Evolutionary conservation across 2,329 filamentous ascomycete species (phyloP).

Genomic region (Fusarium pininemorale): DNA sequence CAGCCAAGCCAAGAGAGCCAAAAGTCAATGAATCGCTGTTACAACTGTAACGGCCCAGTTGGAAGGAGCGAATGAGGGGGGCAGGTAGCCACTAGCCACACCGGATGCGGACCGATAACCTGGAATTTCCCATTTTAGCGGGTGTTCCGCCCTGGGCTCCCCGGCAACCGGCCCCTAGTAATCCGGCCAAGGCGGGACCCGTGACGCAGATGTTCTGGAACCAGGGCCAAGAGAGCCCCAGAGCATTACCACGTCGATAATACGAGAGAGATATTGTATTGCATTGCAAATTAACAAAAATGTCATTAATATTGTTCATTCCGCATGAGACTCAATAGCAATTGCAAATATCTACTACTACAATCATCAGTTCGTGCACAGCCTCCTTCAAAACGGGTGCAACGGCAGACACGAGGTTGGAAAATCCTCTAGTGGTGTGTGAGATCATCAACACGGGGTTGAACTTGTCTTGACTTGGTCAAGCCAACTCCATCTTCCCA

Average conservation of each 20-base stretch:
- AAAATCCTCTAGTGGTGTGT: conserved; percentile 24
- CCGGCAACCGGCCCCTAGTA: conserved; percentile 29
- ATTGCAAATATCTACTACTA: not conserved
- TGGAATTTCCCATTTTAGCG: conserved; percentile 34
- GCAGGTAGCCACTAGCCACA: conserved; percentile 31
- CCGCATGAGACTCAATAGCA: not conserved
- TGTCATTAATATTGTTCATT: not conserved
- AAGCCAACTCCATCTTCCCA: not conserved
- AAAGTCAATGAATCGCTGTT: conserved; percentile 34
- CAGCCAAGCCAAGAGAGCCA: not conserved
- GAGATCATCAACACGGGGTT: conserved; percentile 27
- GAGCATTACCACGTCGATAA: not conserved
- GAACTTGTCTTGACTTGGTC: not conserved
- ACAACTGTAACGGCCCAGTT: conserved; percentile 35
- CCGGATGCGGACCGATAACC: conserved; percentile 39
- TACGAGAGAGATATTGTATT: not conserved
- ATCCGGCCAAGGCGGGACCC: conserved; percentile 17
- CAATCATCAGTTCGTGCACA: conserved; percentile 3
- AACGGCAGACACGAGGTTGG: conserved; percentile 34
- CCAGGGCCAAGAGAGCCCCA: not conserved
- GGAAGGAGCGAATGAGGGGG: conserved; percentile 34
- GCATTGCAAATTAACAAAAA: not conserved
- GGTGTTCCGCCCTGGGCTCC: conserved; percentile 30
- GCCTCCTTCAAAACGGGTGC: conserved; percentile 16
- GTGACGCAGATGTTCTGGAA: conserved; percentile 34